A percentile compares a stretch with the other conserved stretches of the same genome.
These are phyloP conservation scores for Sclerotinia spermophila DNA, from an alignment of 2,329 filamentous ascomycete species.

Conservation along the genomic window DNA sequence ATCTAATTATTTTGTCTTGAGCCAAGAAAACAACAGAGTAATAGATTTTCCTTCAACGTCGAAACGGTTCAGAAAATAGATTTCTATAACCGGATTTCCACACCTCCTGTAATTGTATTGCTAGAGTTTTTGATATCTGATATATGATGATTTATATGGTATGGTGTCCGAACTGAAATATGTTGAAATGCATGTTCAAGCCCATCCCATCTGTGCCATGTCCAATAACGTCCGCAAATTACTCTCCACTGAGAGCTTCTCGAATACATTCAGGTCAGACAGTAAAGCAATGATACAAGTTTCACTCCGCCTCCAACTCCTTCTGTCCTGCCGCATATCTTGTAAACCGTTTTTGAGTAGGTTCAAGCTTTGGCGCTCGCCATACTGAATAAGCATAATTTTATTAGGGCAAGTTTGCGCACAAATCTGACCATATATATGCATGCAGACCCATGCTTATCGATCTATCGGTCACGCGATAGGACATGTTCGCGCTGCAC, in stretches of 20 bases:
- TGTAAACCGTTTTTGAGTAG: neutral
- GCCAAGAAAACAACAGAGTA: neutral
- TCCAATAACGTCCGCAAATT: neutral
- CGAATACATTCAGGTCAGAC: neutral
- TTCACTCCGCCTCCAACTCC: neutral
- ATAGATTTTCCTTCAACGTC: neutral
- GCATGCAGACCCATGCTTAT: neutral
- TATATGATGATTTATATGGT: too few relatives aligned
- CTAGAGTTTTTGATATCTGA: neutral
- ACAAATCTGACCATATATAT: neutral
- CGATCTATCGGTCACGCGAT: neutral
- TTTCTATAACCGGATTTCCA: neutral
- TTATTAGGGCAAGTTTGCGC: neutral
- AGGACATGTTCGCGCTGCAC: neutral
- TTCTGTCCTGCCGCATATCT: neutral
- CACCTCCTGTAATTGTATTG: neutral
- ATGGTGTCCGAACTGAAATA: neutral
- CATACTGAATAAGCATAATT: neutral
- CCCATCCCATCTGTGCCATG: neutral
- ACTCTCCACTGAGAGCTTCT: neutral
- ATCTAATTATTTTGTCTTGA: neutral
- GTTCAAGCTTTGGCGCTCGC: neutral
- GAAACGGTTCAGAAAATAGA: neutral
- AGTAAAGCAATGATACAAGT: neutral
- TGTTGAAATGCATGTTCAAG: neutral